These are phyloP conservation scores for Phyllosticta citrichinensis DNA, from an alignment of 2,329 filamentous ascomycete genomes.

Conservation along the genomic window DNA sequence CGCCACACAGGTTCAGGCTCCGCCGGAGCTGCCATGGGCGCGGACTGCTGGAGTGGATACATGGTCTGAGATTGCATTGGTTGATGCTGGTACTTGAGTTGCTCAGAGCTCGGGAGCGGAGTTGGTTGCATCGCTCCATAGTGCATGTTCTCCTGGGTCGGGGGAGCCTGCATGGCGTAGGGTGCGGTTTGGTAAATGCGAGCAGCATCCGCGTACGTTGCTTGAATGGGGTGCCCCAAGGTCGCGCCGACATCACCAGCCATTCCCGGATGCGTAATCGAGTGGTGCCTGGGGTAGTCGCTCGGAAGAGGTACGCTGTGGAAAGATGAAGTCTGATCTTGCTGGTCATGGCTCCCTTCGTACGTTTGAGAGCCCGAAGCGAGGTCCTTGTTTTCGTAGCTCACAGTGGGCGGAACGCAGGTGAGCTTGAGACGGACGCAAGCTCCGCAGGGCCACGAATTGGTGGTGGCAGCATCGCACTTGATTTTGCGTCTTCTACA, in stretches of 20 bases:
- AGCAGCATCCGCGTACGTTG: slow-evolving; percentile 18
- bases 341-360: slow-evolving; percentile 30
- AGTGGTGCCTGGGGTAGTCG: slow-evolving; percentile 27
- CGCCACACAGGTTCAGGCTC: slow-evolving; percentile 42
- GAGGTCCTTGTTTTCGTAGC: slow-evolving; percentile 53
- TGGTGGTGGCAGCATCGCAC: slow-evolving; percentile 93
- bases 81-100: slow-evolving; percentile 21
- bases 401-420: slow-evolving; percentile 80
- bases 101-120: slow-evolving; percentile 21
- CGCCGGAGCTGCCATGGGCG: slow-evolving; percentile 24
- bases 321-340: slow-evolving; percentile 17
- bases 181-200: slow-evolving; percentile 27
- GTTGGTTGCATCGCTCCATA: slow-evolving; percentile 26
- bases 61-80: slow-evolving; percentile 17
- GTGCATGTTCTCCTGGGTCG: slow-evolving; percentile 23
- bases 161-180: slow-evolving; percentile 21
- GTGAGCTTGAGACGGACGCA: slow-evolving; percentile 87
- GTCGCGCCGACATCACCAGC: slow-evolving; percentile 1
- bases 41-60: slow-evolving; percentile 22
- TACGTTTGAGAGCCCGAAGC: slow-evolving; percentile 29
- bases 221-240: slow-evolving; percentile 12
- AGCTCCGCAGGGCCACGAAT: slow-evolving; percentile 93
- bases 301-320: slow-evolving; percentile 28
- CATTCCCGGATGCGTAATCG: slow-evolving; percentile 18
- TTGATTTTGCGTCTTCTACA: slow-evolving; percentile 95